Evolutionary conservation across 2,329 filamentous ascomycete genomes (phyloP), one percentile per base, ranked within the genome.

Genomic region (Cytospora paraplurivora): DNA sequence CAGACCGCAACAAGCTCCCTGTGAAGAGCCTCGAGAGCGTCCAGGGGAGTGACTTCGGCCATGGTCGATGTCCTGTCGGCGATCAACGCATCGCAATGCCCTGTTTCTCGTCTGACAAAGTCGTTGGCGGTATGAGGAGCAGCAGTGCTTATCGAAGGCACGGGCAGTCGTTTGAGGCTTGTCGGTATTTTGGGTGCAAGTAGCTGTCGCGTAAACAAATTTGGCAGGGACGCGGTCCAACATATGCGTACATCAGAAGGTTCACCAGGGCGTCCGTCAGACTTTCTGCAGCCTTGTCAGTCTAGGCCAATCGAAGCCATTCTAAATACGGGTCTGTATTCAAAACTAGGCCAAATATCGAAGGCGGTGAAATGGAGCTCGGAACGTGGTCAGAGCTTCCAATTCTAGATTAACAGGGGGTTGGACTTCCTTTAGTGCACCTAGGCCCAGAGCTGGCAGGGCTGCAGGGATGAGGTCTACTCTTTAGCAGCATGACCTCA

Each of bases 21-120:
- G 76, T 96, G 91, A 71, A 99, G 87, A 76, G 87, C 88, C 79
- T 93, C 88, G 72, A 98, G 86, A 76, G 88, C 86, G 73, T 89
- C 88, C 73, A 96, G 83, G 72, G 85, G 86, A 74, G 88, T 88
- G 74, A 86, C 80, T 72, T 90, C 88, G 75, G 89, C 87, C 92
- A 95, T 94, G 69, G 72, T 79, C 62, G 62, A 64, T 13, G 53
- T 59, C 27, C 53, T 33, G 41, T 58, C 27, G 58, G 52, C 33
- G 35, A 38, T 49, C 62, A 57, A 52, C 51, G 57, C 62, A 63
- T 70, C 53, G 63, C 64, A 59, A 53, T 55, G 33, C 38, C 50
- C 58, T 56, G 34, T 10, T 32, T 12, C 19, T 27, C 19, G 37
- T 49, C 21, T 21, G 19, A 35, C 61, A 33, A 44, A 41, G 50